A percentile compares a stretch with the other conserved stretches of the same genome.
These are phyloP conservation scores for Ganoderma leucocontextum DNA, from an alignment of 1,284 basidiomycete species.

Conservation along the genomic window DNA sequence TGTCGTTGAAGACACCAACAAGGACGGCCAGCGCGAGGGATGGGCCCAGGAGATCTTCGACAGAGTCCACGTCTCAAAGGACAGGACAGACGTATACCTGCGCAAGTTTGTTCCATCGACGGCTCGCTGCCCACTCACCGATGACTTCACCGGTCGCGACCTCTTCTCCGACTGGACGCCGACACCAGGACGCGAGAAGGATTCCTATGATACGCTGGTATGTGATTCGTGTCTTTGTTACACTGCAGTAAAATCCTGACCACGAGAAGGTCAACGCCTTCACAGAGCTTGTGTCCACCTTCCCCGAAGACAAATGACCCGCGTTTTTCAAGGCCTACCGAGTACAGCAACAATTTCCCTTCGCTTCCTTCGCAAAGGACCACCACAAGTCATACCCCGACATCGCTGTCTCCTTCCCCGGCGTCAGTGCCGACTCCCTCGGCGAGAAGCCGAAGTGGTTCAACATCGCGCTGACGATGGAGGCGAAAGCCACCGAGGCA, in stretches of 20 bases:
- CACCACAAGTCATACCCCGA: conserved; percentile 21
- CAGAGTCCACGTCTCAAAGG: background rate
- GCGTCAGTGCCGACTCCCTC: background rate
- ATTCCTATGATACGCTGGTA: background rate
- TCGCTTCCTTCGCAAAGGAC: background rate
- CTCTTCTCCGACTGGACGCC: background rate
- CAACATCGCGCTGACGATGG: conserved; percentile 16
- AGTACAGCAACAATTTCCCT: conserved; percentile 7
- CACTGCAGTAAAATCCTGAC: background rate
- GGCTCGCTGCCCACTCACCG: background rate
- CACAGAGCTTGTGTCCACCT: conserved; percentile 5
- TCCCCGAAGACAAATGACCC: conserved; percentile 9
- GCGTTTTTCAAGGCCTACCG: background rate
- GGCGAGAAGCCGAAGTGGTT: conserved; percentile 6
- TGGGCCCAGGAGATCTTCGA: background rate
- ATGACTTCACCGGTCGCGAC: background rate
- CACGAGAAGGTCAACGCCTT: background rate
- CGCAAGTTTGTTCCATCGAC: background rate
- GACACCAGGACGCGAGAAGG: background rate
- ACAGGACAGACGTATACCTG: background rate
- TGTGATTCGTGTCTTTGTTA: background rate
- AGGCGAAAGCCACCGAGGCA: conserved; percentile 17
- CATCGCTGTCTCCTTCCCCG: conserved; percentile 22
- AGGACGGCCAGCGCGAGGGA: conserved; percentile 1
- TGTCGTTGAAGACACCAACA: conserved; percentile 2